Base-by-base conservation (phyloP, 305 asterid genomes). In the Fraxinus latifolia region DNA sequence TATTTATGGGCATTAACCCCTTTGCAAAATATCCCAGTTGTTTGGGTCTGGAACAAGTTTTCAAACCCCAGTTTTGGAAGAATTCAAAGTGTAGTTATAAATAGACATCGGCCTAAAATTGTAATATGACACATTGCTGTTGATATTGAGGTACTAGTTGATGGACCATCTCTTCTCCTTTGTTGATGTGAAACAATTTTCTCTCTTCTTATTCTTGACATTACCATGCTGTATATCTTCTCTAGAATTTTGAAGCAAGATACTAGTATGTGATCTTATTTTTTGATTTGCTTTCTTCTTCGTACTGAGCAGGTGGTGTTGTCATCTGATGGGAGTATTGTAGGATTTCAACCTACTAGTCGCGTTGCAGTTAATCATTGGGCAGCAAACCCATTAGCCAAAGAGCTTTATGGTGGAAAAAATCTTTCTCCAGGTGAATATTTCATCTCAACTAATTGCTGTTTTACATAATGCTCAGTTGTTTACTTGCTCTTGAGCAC, bases 271-370 rank as follows among this genome's bases (percentile, higher is more conserved):
- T 82, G 21, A 65, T 3, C 76, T 77, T 65, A 8, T 6, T 73
- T 33, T 67, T 70, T 70, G 8, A 75, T 29, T 14, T 33, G 53
- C 37, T 82, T 83, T 23, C 72, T 81, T 11, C 82, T 74, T 15
- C 73, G 14, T 47, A 39, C 25, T 5, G 60, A 78, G 31, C 83
- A 95, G 97, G 94, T 95, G 60, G 89, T 91, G 72, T 76, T 93
- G 81, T 89, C 97, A 0, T 76, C 74, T 44, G 92, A 90, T 27
- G 88, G 97, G 82, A 86, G 81, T 11, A 85, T 95, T 74, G 79
- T 87, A 68, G 97, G 96, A 72, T 90, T 95, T 85, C 96, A 91
- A 84, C 97, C 97, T 44, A 89, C 95, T 7, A 93, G 90, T 80
- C 89, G 94, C 47, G 89, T 90, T 70, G 98, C 93, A 79, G 97